Evolutionary conservation across 495 filamentous ascomycete genomes (phyloP), one percentile per base, ranked within the genome.

Genomic region (Annulohypoxylon nitens): DNA sequence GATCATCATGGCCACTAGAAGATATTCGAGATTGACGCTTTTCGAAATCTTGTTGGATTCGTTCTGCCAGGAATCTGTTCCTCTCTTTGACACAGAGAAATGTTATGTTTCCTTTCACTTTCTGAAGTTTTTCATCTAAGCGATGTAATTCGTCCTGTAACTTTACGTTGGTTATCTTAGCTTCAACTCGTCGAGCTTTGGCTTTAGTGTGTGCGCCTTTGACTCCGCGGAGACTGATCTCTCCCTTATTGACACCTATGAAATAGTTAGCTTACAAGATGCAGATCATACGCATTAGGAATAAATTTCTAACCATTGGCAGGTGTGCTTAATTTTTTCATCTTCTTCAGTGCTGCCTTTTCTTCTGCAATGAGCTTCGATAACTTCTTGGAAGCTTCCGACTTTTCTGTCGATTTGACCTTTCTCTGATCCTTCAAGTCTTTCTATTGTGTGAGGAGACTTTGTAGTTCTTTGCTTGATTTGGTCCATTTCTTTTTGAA

Each of bases 401-500:
- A 30, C 16, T 58, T 59, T 20, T 59, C 9, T 1, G 43, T 30
- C 39, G 14, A 1, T 58, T 59, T 25, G 3, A 3, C 16, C 36
- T 23, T 41, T 41, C n/a, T 59, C 2, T 30, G 20, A 25, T n/a
- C 7, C 37, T 59, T 39, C 9, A 59, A 4, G 12, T 23, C n/a
- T 10, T 59, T 5, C 16, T 39, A n/a, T 23, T 41, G 33, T 41
- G 0, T 37, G 33, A 59, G 2, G 4, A 59, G 55, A 20, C 11
- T 7, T 16, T 59, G 55, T 6, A 59, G 11, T n/a, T 59, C 33
- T 3, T 34, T 3, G 20, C 12, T 59, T 3, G 55, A 59, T 7
- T 23, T 59, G n/a, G 55, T 33, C 55, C 36, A 37, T 41, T 41
- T 2, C n/a, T 37, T 59, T 41, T 30, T 59, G 14, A 59, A 41